Conservation (phyloP, 371 early-diverging fungal genomes). For the Chytridium lagenaria region DNA sequence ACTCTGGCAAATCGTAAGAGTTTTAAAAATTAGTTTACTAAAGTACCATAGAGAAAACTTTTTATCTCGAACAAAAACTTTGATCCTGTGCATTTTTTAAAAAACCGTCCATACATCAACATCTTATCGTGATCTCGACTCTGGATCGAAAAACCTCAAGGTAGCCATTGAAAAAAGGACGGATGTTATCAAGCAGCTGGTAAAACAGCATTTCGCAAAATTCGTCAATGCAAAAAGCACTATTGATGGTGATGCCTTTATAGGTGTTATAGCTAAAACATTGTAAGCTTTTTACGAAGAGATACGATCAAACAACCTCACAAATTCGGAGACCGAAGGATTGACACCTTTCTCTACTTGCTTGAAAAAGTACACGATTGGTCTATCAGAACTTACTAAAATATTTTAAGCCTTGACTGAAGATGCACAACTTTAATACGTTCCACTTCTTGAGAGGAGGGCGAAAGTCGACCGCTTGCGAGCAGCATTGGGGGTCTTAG, state of each 20-base stretch:
- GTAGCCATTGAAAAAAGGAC: slow-evolving; percentile 79
- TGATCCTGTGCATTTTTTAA: slow-evolving; percentile 78
- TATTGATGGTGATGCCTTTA: slow-evolving; percentile 73
- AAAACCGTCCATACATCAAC: slow-evolving; percentile 85
- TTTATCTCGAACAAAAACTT: slow-evolving; percentile 72
- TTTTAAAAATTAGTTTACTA: not conserved
- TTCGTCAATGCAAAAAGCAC: slow-evolving; percentile 95
- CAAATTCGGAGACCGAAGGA: slow-evolving; percentile 80
- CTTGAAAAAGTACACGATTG: slow-evolving; percentile 54
- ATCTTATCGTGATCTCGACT: slow-evolving; percentile 75
- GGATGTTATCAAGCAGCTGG: slow-evolving; percentile 84
- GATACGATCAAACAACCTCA: slow-evolving; percentile 83
- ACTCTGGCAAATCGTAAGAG: not conserved
- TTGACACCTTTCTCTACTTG: slow-evolving; percentile 68
- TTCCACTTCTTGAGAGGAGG: slow-evolving; percentile 86
- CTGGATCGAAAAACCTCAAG: slow-evolving; percentile 74
- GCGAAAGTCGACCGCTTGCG: slow-evolving; percentile 89
- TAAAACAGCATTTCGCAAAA: slow-evolving; percentile 93
- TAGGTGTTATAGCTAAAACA: not conserved
- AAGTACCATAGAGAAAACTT: slow-evolving; percentile 19
- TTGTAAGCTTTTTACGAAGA: slow-evolving; percentile 82
- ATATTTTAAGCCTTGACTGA: slow-evolving; percentile 64
- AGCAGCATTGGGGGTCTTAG: slow-evolving; percentile 83
- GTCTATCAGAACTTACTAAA: slow-evolving; percentile 41
- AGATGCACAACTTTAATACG: slow-evolving; percentile 83